Percentiles rank a stretch among this genome's conserved stretches.
phyloP scores from a whole-genome alignment of 495 filamentous ascomycete species.

The Xylaria palmicola region DNA sequence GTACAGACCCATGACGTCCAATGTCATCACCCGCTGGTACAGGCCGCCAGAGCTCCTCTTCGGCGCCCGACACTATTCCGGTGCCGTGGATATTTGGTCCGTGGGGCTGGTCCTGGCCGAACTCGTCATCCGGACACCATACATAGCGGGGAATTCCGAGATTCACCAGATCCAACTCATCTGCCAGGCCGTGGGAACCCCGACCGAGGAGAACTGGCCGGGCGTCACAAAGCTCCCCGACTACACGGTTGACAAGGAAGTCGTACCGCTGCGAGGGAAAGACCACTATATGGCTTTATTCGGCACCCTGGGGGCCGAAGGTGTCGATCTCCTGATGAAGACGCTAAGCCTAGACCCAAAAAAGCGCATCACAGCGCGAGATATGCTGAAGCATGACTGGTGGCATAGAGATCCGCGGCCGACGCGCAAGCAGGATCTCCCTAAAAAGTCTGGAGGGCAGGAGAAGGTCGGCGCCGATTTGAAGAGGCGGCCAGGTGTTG shows the following conservation, averaged over 20 bases:
- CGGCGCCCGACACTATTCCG: conserved; percentile 83
- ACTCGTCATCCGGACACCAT: conserved; percentile 76
- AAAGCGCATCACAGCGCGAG: conserved; percentile 70
- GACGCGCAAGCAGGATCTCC: conserved; percentile 79
- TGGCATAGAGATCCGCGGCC: conserved; percentile 83
- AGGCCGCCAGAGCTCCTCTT: conserved; percentile 90
- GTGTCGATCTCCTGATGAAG: conserved; percentile 81
- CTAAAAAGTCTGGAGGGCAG: conserved; percentile 59
- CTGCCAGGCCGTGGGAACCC: conserved; percentile 81
- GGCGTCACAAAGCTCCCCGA: conserved; percentile 80
- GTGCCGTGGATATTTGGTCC: conserved; percentile 94
- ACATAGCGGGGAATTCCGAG: conserved; percentile 65
- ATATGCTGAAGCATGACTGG: conserved; percentile 81
- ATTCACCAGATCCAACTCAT: conserved; percentile 81
- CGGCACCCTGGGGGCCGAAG: conserved; percentile 71
- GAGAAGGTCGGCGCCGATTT: conserved; percentile 83
- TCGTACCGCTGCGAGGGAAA: conserved; percentile 60
- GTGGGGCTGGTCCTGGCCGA: conserved; percentile 92
- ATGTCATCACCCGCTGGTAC: conserved; percentile 97
- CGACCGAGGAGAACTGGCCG: conserved; percentile 93
- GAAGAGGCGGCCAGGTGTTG: conserved; percentile 72
- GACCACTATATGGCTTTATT: conserved; percentile 72
- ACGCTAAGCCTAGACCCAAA: conserved; percentile 85
- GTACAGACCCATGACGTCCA: conserved; percentile 81
- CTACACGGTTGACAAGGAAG: conserved; percentile 63